phyloP scores from a whole-genome alignment of 331 rosid species.

The Saraca asoca region DNA sequence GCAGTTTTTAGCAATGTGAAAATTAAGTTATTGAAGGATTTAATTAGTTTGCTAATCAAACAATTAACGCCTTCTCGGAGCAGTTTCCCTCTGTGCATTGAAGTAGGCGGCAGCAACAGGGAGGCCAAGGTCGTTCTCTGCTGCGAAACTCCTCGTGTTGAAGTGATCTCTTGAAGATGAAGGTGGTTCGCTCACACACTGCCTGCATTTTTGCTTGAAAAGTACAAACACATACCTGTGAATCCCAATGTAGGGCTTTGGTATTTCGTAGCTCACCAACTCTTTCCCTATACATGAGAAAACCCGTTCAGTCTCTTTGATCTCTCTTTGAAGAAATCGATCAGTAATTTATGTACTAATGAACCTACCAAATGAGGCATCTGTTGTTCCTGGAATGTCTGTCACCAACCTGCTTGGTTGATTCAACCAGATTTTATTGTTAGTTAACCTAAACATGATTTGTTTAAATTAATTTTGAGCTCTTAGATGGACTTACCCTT shows the following conservation, averaged over 20 bases:
- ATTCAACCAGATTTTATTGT: not conserved
- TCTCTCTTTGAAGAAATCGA: no score
- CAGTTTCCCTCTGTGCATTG: constrained; percentile 62
- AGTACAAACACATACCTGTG: constrained; percentile 69
- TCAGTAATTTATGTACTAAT: not conserved
- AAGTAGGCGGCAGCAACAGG: constrained; percentile 69
- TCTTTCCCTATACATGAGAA: constrained; percentile 45
- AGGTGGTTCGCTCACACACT: constrained; percentile 44
- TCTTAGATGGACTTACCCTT: no score
- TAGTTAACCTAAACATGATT: no score
- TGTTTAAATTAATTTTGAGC: no score
- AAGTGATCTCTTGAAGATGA: constrained; percentile 55
- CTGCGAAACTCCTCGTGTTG: constrained; percentile 52
- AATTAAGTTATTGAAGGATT: no score
- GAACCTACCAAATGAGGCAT: constrained; percentile 57
- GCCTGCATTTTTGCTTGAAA: constrained; percentile 55
- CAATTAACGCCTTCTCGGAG: constrained; percentile 55
- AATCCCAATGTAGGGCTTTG: constrained; percentile 64
- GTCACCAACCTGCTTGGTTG: constrained; percentile 51
- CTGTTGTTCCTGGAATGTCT: constrained; percentile 69
- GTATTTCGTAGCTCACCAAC: constrained; percentile 50
- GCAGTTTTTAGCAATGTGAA: no score
- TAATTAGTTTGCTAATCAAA: not conserved
- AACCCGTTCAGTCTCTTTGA: not conserved
- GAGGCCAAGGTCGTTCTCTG: constrained; percentile 47